These are phyloP conservation scores for thale cress (Arabidopsis thaliana) DNA, from an alignment of 345 rosid species.

Conservation along the genomic window DNA sequence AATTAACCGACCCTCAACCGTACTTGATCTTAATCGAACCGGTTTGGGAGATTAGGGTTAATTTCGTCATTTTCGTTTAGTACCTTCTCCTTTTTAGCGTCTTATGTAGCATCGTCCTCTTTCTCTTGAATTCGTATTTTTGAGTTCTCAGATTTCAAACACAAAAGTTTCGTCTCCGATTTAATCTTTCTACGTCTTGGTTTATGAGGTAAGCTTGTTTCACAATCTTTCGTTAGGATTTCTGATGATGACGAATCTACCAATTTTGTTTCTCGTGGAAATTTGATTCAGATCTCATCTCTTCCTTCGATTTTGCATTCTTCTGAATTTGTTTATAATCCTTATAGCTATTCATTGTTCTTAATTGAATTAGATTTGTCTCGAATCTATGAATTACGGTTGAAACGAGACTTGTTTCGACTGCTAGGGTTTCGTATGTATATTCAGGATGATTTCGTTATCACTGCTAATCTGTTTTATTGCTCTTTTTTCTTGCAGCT, in stretches of 20 bases:
- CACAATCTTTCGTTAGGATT: not conserved
- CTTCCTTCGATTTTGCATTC: slow-evolving; percentile 6
- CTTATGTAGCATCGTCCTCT: not conserved
- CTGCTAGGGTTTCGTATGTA: slow-evolving; percentile 13
- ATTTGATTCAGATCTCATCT: not conserved
- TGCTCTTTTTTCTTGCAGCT: slow-evolving; percentile 52
- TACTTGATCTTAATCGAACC: not conserved
- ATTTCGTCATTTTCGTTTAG: not conserved
- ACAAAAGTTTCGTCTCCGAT: slow-evolving; percentile 29
- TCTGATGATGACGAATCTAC: slow-evolving; percentile 2
- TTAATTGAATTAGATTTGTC: slow-evolving; percentile 13
- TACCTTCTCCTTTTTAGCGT: not conserved
- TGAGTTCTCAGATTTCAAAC: not conserved
- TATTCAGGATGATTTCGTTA: not conserved
- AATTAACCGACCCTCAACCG: not conserved
- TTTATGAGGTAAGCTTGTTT: slow-evolving; percentile 48
- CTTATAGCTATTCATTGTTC: not conserved
- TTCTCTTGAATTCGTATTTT: not conserved
- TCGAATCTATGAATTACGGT: not conserved
- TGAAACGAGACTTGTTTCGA: not conserved
- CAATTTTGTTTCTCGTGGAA: not conserved
- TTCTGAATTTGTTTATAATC: not conserved
- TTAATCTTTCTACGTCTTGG: slow-evolving; percentile 41
- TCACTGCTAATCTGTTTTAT: slow-evolving; percentile 4
- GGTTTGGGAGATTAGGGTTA: slow-evolving; percentile 12